Base-by-base conservation (phyloP, 2,329 filamentous ascomycete genomes). In the Aureobasidium mangrovei region DNA sequence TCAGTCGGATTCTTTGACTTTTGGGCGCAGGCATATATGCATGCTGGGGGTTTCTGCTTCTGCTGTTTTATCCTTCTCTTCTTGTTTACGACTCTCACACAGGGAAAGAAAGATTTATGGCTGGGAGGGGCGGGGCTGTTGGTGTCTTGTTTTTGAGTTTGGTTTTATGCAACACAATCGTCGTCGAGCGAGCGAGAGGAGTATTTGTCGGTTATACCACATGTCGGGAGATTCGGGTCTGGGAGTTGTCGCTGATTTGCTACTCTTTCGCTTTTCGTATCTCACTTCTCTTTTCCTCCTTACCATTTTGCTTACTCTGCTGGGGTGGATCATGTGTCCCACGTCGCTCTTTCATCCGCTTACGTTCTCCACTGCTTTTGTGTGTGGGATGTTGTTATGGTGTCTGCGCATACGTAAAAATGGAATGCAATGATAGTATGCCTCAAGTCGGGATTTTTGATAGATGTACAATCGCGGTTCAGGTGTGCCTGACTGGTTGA, bases 1-100 rank as follows among this genome's bases (percentile, higher is more conserved):
- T 53, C 54, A 54, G 48, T 58, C 52, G 57, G 57, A 54, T 56
- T 53, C 54, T 54, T 58, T 40, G 33, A 48, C 46, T 56, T 18
- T 43, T 56, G 53, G 42, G 53, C 53, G 43, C 53, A 42, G 42
- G 53, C 43, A 47, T 54, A 38, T 46, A 43, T 44, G 38, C 42
- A 40, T 47, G 43, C 36, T 36, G 33, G 41, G 51, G 51, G 35
- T 54, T 45, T 46, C 33, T 54, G 35, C 51, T 54, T 45, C 43
- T 46, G 51, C 41, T 54, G 33, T 54, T 47, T 54, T 35, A 40
- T 38, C 31, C 41, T 54, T 54, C 43, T 48, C 41, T 54, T 45
- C 33, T 54, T 54, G 38, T 53, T 56, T 46, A 56, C 54, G 54
- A 56, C 41, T 56, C 48, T 56, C 48, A 56, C 48, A 53, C 45